These are phyloP conservation scores for Sarocladium strictum DNA, from an alignment of 2,329 filamentous ascomycete genomes.

Conservation along the genomic window DNA sequence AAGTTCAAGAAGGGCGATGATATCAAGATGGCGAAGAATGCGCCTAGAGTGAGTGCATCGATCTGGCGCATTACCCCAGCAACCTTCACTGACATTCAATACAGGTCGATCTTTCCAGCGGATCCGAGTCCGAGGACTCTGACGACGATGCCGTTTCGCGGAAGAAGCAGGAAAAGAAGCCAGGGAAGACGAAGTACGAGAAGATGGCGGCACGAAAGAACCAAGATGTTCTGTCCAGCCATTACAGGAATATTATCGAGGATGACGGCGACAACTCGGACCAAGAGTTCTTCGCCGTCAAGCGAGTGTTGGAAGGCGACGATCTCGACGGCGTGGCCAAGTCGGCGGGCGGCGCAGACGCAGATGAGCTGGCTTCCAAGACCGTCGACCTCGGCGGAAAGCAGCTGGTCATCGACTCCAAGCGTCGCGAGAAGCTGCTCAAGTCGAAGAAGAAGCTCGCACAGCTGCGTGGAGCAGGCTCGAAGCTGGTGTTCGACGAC, in stretches of 20 bases:
- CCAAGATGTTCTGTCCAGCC: slow-evolving; percentile 88
- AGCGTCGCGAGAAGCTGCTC: slow-evolving; percentile 91
- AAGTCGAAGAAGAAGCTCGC: slow-evolving; percentile 90
- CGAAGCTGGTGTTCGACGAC: slow-evolving; percentile 86
- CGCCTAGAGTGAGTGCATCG: slow-evolving; percentile 49
- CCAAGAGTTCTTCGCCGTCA: slow-evolving; percentile 81
- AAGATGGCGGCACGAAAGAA: slow-evolving; percentile 97
- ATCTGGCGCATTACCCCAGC: neutral
- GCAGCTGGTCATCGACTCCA: slow-evolving; percentile 80
- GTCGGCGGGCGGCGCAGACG: slow-evolving; percentile 29
- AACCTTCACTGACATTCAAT: neutral
- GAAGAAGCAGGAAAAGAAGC: slow-evolving; percentile 46
- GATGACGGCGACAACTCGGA: slow-evolving; percentile 56
- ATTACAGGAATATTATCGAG: slow-evolving; percentile 82
- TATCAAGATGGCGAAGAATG: slow-evolving; percentile 81
- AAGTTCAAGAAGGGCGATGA: slow-evolving; percentile 90
- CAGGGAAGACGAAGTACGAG: slow-evolving; percentile 90
- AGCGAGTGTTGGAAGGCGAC: slow-evolving; percentile 68
- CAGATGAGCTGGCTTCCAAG: slow-evolving; percentile 12
- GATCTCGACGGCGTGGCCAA: slow-evolving; percentile 49
- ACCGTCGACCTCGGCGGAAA: slow-evolving; percentile 58
- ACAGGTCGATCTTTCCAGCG: slow-evolving; percentile 48
- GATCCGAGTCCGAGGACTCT: slow-evolving; percentile 51
- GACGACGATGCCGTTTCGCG: slow-evolving; percentile 36
- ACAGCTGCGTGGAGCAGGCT: slow-evolving; percentile 82